Conservation (phyloP, 2,329 filamentous ascomycete species). For the Aspergillus fumigatiaffinis region DNA sequence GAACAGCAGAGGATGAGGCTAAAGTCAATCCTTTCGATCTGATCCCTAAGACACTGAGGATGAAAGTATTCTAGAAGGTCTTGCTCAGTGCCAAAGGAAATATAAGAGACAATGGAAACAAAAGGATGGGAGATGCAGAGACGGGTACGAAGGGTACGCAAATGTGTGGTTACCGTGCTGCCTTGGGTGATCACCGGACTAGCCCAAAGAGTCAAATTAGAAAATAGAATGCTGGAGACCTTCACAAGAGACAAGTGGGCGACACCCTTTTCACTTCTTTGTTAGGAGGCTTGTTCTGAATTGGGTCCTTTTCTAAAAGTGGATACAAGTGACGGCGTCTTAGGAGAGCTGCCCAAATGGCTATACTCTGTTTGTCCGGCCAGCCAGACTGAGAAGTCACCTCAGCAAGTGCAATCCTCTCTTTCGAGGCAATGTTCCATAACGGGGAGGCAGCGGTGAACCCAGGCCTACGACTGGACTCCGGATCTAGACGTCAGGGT, state of each 20-base stretch:
- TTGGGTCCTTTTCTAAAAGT: conserved; percentile 10
- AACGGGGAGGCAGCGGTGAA: conserved; percentile 19
- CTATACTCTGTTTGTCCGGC: conserved; percentile 16
- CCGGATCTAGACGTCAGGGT: conserved; percentile 13
- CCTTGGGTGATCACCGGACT: conserved; percentile 10
- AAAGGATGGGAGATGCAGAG: conserved; percentile 7
- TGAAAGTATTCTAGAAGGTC: conserved; percentile 26
- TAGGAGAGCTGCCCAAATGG: conserved; percentile 11
- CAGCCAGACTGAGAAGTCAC: conserved; percentile 5
- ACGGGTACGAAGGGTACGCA: conserved; percentile 2
- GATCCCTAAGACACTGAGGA: conserved; percentile 7
- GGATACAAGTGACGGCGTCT: conserved; percentile 20
- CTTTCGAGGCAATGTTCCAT: conserved; percentile 15
- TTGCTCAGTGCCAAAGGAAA: conserved; percentile 10
- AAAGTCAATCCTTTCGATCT: conserved; percentile 11
- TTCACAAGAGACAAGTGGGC: conserved; percentile 1
- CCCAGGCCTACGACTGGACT: conserved; percentile 7
- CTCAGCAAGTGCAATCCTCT: conserved; percentile 6
- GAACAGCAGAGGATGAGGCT: conserved; percentile 9
- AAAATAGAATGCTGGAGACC: conserved; percentile 13
- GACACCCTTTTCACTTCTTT: conserved; percentile 14
- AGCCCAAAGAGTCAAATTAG: conserved; percentile 4
- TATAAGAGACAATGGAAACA: conserved; percentile 11
- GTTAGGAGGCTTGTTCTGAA: conserved; percentile 18
- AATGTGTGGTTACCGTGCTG: conserved; percentile 6